Base-by-base conservation (phyloP, 179 eudicot species). In the Silene noctiflora region DNA sequence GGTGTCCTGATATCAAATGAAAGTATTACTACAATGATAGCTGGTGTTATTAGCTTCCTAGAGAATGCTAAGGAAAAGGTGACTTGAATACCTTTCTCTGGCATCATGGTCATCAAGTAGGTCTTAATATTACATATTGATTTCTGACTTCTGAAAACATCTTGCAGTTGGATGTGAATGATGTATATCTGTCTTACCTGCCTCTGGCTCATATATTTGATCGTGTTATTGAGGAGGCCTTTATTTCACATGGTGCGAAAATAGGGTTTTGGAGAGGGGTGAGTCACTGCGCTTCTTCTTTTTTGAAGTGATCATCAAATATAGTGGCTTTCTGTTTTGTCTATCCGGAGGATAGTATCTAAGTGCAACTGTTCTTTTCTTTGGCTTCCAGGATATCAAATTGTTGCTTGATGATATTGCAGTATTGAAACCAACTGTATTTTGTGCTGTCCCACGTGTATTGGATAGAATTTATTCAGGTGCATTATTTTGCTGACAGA, bases 191-290 rank as follows among this genome's bases (percentile, higher is more conserved):
- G 27, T 93, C 97, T 21, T 93, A 90, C 85, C 91, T 93, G 72
- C 98, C 98, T 76, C 74, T 93, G 85, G 98, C 98, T 69, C 98
- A 93, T 85, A 91, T 93, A 27, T 93, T 93, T 81, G 98, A 92
- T 76, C 91, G 97, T 67, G 95, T 88, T 78, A 90, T 93, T 77
- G 98, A 91, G 86, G 97, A 93, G 82, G 78, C 82, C 55, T 86
- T 91, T 76, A 93, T 93, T 70, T 81, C 73, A 72, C 90, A 82
- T 78, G 98, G 91, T 53, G 97, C 93, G 71, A 82, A 85, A 74
- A 89, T 93, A 74, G 98, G 98, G 83, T 93, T 93, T 65, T 93
- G 98, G 98, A 90, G 96, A 69, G 98, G 98, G 93, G 98, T 93
- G 83, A 85, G 87, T 80, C 27, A n/a, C 67, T 76, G 51, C 74